Percentiles rank a stretch among this genome's conserved stretches.
Conservation (phyloP, 1,284 basidiomycete genomes). For the Schizopora paradoxa region DNA sequence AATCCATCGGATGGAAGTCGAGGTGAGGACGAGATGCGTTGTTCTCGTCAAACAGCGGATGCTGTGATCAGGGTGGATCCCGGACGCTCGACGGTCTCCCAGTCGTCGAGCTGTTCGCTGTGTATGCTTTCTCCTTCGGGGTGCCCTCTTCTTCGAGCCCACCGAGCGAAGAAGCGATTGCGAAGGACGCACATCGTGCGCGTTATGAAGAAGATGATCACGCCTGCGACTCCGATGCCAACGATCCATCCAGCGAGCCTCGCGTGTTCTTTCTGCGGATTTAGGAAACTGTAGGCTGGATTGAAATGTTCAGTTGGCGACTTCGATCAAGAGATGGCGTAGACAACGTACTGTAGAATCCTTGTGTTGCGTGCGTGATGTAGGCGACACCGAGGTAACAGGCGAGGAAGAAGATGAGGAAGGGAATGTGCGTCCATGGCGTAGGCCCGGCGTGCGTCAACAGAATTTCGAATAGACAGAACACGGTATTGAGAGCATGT, state of each 20-base stretch:
- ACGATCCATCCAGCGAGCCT: slow-evolving; percentile 46
- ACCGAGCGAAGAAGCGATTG: slow-evolving; percentile 4
- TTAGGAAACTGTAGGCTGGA: slow-evolving; percentile 43
- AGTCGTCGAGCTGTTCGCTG: slow-evolving; percentile 9
- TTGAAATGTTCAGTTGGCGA: neutral
- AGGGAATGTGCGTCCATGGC: slow-evolving; percentile 48
- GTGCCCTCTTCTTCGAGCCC: neutral
- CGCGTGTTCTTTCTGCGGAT: slow-evolving; percentile 32
- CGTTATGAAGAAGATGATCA: slow-evolving; percentile 39
- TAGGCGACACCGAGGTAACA: slow-evolving; percentile 64
- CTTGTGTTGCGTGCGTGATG: slow-evolving; percentile 51
- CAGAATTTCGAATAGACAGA: slow-evolving; percentile 54
- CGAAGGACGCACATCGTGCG: slow-evolving; percentile 17
- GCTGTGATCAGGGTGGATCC: neutral
- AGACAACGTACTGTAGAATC: slow-evolving; percentile 52
- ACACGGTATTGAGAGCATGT: slow-evolving; percentile 56
- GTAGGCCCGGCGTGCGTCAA: slow-evolving; percentile 46
- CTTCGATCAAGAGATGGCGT: neutral
- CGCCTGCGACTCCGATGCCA: slow-evolving; percentile 44
- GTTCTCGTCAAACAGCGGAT: too few species aligned
- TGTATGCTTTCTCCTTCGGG: neutral
- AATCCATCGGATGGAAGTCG: too few species aligned
- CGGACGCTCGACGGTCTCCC: slow-evolving; percentile 13
- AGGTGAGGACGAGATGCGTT: too few species aligned
- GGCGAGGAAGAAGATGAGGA: slow-evolving; percentile 44